Percentiles rank a stretch among this genome's conserved stretches.
Conservation (phyloP, 2,329 filamentous ascomycete species). For the Elsinoe australis region DNA sequence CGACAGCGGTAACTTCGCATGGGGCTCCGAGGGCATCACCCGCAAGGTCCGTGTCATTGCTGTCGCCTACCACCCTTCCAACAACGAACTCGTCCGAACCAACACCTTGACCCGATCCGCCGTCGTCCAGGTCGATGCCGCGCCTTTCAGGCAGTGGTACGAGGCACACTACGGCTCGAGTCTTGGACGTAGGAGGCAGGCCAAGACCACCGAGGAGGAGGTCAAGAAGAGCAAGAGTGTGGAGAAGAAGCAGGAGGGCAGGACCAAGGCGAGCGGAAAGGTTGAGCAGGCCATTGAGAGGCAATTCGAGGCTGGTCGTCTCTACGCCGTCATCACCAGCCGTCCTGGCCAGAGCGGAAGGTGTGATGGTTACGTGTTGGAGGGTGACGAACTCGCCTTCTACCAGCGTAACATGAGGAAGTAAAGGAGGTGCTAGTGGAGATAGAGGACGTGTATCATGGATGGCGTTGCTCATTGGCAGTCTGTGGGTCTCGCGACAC, state of each 20-base stretch:
- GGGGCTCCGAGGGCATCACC: slow-evolving; percentile 94
- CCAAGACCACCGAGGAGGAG: slow-evolving; percentile 57
- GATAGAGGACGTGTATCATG: slow-evolving; percentile 4
- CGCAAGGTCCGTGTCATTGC: slow-evolving; percentile 99
- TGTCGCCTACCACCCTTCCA: slow-evolving; percentile 98
- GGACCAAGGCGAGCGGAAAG: slow-evolving; percentile 79
- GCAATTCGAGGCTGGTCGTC: slow-evolving; percentile 98
- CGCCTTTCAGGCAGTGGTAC: slow-evolving; percentile 99
- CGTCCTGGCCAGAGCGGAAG: slow-evolving; percentile 95
- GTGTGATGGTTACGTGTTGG: slow-evolving; percentile 93
- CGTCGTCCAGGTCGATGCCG: slow-evolving; percentile 97
- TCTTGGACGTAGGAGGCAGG: slow-evolving; percentile 85
- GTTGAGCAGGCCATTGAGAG: slow-evolving; percentile 87
- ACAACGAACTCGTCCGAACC: slow-evolving; percentile 99
- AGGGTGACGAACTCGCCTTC: slow-evolving; percentile 99
- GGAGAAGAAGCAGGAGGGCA: slow-evolving; percentile 90
- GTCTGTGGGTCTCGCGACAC: neutral
- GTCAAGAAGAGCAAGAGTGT: slow-evolving; percentile 92
- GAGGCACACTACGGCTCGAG: slow-evolving; percentile 96
- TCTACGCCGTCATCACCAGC: slow-evolving; percentile 87
- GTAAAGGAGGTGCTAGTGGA: slow-evolving; percentile 48
- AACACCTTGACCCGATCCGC: slow-evolving; percentile 99
- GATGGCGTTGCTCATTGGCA: slow-evolving; percentile 11
- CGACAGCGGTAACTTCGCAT: slow-evolving; percentile 98
- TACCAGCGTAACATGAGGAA: slow-evolving; percentile 99